Evolutionary conservation across 805 yeast species (phyloP).

Genomic region (Candida krabiensis): DNA sequence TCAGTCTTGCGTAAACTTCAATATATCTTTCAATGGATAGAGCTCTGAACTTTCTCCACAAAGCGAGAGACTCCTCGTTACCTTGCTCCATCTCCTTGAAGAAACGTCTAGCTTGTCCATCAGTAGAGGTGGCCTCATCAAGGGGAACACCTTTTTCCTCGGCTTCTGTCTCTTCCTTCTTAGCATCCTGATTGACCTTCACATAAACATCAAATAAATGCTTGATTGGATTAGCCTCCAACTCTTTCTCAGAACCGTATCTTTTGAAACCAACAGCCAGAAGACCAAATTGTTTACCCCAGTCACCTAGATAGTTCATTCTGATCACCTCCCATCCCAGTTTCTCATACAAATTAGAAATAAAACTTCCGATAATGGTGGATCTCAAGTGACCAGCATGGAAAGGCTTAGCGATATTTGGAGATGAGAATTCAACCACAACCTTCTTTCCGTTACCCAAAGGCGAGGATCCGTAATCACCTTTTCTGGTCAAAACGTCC

Average conservation of each 20-base stretch:
- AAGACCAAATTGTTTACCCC: conserved; percentile 99
- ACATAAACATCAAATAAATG: conserved; percentile 96
- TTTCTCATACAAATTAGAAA: conserved; percentile 84
- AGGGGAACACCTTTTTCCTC: conserved; percentile 50
- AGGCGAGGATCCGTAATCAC: conserved; percentile 72
- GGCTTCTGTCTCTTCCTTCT: conserved; percentile 56
- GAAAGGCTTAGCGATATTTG: conserved; percentile 98
- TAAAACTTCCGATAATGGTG: conserved; percentile 95
- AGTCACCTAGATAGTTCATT: conserved; percentile 95
- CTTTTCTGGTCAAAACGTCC: conserved; percentile 60
- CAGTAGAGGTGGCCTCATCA: conserved; percentile 52
- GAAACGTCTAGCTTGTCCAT: conserved; percentile 82
- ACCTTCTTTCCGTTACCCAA: conserved; percentile 71
- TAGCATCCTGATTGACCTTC: conserved; percentile 74
- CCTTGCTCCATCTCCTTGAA: conserved; percentile 94
- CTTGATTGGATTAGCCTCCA: conserved; percentile 80
- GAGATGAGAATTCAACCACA: conserved; percentile 90
- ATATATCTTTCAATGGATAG: conserved; percentile 83
- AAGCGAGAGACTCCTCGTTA: conserved; percentile 69
- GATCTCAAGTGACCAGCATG: conserved; percentile 99
- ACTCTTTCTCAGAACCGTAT: conserved; percentile 77
- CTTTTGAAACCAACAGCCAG: conserved; percentile 88
- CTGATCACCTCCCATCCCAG: conserved; percentile 91
- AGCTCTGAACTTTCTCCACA: conserved; percentile 91
- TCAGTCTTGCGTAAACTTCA: conserved; percentile 86